phyloP scores from a whole-genome alignment of 1,284 basidiomycete species.

The Boletus mariae region DNA sequence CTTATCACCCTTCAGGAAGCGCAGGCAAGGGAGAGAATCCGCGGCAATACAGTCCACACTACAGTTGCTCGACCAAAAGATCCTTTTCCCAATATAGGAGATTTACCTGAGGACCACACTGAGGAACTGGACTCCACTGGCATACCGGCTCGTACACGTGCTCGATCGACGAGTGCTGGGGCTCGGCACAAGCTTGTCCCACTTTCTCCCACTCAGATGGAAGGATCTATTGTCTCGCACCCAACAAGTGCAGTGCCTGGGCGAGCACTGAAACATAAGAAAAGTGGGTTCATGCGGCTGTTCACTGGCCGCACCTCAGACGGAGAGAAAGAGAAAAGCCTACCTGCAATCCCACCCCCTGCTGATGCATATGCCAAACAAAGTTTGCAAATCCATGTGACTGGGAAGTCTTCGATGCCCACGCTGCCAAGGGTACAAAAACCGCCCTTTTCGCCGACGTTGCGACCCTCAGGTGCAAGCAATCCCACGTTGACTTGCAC shows the following conservation, averaged over 20 bases:
- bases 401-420: constrained; percentile 26
- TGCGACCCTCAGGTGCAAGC: constrained; percentile 7
- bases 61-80: constrained; percentile 26
- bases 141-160: constrained; percentile 36
- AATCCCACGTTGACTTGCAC: constrained; percentile 8
- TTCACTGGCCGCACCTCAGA: constrained; percentile 55
- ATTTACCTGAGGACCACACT: constrained; percentile 22
- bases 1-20: constrained; percentile 76
- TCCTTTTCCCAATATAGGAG: constrained; percentile 31
- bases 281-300: constrained; percentile 77
- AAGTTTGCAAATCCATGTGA: constrained; percentile 25
- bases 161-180: constrained; percentile 60
- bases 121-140: constrained; percentile 20
- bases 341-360: constrained; percentile 51
- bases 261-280: constrained; percentile 63
- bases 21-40: constrained; percentile 50
- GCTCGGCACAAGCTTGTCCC: constrained; percentile 47
- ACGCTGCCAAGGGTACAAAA: constrained; percentile 42
- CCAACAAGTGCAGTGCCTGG: constrained; percentile 26
- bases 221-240: constrained; percentile 32
- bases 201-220: constrained; percentile 36
- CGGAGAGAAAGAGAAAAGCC: constrained; percentile 37
- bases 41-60: constrained; percentile 45
- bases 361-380: constrained; percentile 38
- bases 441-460: constrained; percentile 29